Percentiles rank a stretch among this genome's conserved stretches.
Conservation (phyloP, 163 green algal species). For the Prototheca cutis region DNA sequence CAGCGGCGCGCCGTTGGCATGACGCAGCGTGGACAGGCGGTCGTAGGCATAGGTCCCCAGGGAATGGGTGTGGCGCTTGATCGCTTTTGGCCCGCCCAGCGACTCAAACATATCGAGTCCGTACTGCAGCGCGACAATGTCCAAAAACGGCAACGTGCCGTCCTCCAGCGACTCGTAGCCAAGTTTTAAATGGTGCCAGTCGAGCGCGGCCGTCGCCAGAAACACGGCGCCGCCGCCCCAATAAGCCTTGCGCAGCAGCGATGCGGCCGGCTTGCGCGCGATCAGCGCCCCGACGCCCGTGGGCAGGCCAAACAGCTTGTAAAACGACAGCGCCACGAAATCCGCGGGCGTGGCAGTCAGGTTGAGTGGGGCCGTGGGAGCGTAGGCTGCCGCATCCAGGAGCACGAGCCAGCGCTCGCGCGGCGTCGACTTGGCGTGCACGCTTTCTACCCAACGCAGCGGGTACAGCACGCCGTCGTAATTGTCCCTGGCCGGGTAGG, state of each 20-base stretch:
- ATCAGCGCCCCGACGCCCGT: conserved; percentile 72
- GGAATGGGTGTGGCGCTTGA: conserved; percentile 38
- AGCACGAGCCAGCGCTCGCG: conserved; percentile 38
- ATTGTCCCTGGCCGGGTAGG: conserved; percentile 71
- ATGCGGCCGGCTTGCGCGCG: conserved; percentile 13
- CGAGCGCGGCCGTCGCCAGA: conserved; percentile 44
- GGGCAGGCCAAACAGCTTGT: conserved; percentile 73
- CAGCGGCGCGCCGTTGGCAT: conserved; percentile 57
- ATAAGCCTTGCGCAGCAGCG: conserved; percentile 36
- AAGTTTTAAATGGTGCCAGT: conserved; percentile 64
- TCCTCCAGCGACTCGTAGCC: conserved; percentile 51
- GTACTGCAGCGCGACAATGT: conserved; percentile 58
- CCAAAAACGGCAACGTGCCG: conserved; percentile 63
- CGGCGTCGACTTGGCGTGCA: conserved; percentile 32
- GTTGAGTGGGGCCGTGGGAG: conserved; percentile 58
- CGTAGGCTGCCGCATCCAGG: conserved; percentile 61
- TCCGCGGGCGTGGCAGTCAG: conserved; percentile 47
- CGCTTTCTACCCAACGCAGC: conserved; percentile 40
- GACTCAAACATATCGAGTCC: conserved; percentile 29
- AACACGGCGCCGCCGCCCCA: conserved; percentile 62
- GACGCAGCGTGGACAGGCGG: conserved; percentile 32
- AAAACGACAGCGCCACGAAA: conserved; percentile 75
- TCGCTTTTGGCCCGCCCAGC: conserved; percentile 36
- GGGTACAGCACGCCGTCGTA: conserved; percentile 62
- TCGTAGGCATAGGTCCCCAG: conserved; percentile 44